Evolutionary conservation across 2,329 filamentous ascomycete genomes (phyloP).

Genomic region (Trematosphaeria pertusa): DNA sequence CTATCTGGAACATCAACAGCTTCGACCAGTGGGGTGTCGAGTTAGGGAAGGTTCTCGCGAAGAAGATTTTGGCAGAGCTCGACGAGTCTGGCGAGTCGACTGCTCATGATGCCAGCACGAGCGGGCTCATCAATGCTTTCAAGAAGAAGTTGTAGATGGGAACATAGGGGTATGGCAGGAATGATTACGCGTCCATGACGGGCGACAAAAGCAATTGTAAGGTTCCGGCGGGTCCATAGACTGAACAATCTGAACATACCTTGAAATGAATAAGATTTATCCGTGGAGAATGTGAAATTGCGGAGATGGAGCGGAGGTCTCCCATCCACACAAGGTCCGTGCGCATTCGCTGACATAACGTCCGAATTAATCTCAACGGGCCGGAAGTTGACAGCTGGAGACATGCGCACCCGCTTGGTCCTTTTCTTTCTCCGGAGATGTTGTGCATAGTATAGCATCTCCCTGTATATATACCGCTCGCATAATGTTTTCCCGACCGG

Average conservation of each 20-base stretch:
- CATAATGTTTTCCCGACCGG: background rate
- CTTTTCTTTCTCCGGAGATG: constrained; percentile 8
- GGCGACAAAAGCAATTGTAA: constrained; percentile 6
- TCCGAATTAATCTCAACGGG: constrained; percentile 1
- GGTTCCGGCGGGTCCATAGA: constrained; percentile 12
- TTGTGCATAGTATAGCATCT: constrained; percentile 3
- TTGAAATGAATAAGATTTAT: background rate
- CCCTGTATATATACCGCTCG: constrained; percentile 1
- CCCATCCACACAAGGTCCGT: background rate
- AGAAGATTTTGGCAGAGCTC: constrained; percentile 72
- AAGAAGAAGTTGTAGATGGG: constrained; percentile 69
- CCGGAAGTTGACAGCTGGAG: constrained; percentile 3
- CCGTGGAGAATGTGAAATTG: constrained; percentile 5
- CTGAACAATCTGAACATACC: constrained; percentile 4
- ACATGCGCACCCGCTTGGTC: background rate
- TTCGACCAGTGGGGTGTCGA: constrained; percentile 99
- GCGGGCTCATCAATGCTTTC: constrained; percentile 88
- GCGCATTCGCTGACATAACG: background rate
- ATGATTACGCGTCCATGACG: constrained; percentile 19
- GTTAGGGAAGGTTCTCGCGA: constrained; percentile 93
- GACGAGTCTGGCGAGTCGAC: constrained; percentile 75
- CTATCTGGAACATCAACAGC: constrained; percentile 99
- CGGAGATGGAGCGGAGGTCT: constrained; percentile 14
- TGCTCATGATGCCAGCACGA: constrained; percentile 86
- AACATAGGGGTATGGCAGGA: background rate